Evolutionary conservation across 148 eudicot genomes (phyloP), one percentile per base, ranked within the genome.

Genomic region (Spergularia bocconei): DNA sequence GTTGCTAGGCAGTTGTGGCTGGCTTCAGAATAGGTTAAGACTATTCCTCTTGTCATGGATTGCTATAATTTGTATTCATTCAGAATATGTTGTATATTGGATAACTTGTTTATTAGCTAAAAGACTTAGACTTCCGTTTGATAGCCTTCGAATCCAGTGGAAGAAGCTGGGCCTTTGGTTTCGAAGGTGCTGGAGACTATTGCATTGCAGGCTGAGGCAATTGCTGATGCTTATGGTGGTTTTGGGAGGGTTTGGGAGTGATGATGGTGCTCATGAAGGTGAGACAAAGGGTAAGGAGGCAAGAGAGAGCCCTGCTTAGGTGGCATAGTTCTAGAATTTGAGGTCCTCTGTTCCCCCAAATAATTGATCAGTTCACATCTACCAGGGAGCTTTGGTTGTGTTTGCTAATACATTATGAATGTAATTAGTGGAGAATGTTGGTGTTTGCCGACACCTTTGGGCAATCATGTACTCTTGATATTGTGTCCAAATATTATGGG

Each of bases 151-250:
- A 44, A 83, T 80, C 38, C 67, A 66, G 13, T 83, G 79, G 70
- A 83, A 76, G 75, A 38, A 60, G 1, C 21, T 83, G 16, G 85
- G 76, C 0, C 61, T 79, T 61, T 79, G 75, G 85, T 79, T 79
- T 63, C 79, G 72, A 80, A 79, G 82, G 80, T 79, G 3, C 57
- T 83, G 58, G 78, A 77, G 75, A 56, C 19, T 6, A 55, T 70
- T 52, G 80, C 82, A 0, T 72, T 80, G 4, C 76, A 74, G 21
- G 21, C 5, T 11, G 82, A 79, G 72, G 67, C 78, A 1, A 62
- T 79, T 79, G 80, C 79, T 82, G 16, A 71, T 82, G 15, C 52
- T 83, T 69, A 83, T 83, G 70, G 85, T 77, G 47, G 71, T 79
- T 48, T 68, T 82, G 82, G 77, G 76, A 41, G 85, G 82, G 21